Conservation (phyloP, 2,329 filamentous ascomycete species). For the Anisogramma anomala region DNA sequence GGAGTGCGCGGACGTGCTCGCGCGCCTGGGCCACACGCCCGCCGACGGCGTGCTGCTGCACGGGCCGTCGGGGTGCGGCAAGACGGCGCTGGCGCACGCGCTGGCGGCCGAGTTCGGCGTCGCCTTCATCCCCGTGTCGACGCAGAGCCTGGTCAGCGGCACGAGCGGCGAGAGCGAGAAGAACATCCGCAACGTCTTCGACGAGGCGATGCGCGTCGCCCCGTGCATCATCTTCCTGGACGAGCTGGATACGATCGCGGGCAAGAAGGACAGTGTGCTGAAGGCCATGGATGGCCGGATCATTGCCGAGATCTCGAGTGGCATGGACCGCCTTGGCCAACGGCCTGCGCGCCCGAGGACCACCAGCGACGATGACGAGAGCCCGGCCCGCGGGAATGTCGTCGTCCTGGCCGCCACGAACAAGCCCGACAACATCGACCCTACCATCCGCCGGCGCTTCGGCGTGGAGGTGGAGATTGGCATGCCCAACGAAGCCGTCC, state of each 20-base stretch:
- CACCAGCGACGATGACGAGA: constrained; percentile 66
- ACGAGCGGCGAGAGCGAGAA: constrained; percentile 88
- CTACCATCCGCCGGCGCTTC: constrained; percentile 64
- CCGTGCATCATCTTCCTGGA: constrained; percentile 89
- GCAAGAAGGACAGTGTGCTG: constrained; percentile 71
- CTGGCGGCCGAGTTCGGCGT: constrained; percentile 65
- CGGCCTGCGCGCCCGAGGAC: too few species aligned
- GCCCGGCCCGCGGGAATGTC: constrained; percentile 60
- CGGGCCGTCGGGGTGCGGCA: constrained; percentile 76
- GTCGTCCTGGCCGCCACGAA: constrained; percentile 90
- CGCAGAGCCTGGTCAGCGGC: constrained; percentile 69
- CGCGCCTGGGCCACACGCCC: constrained; percentile 53
- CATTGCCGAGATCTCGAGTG: constrained; percentile 69
- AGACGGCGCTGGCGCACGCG: constrained; percentile 73
- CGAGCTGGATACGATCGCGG: constrained; percentile 82
- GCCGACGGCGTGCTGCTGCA: constrained; percentile 68
- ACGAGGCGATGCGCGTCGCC: constrained; percentile 74
- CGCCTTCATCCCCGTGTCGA: constrained; percentile 71
- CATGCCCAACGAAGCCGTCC: constrained; percentile 67
- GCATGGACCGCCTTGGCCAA: constrained; percentile 73
- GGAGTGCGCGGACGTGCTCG: constrained; percentile 53
- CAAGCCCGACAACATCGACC: constrained; percentile 73
- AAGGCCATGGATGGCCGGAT: constrained; percentile 86
- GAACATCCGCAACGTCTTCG: constrained; percentile 72
- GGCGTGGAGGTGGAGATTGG: constrained; percentile 74